Evolutionary conservation across 345 rosid species (phyloP).

Genomic region (Turritis glabra): DNA sequence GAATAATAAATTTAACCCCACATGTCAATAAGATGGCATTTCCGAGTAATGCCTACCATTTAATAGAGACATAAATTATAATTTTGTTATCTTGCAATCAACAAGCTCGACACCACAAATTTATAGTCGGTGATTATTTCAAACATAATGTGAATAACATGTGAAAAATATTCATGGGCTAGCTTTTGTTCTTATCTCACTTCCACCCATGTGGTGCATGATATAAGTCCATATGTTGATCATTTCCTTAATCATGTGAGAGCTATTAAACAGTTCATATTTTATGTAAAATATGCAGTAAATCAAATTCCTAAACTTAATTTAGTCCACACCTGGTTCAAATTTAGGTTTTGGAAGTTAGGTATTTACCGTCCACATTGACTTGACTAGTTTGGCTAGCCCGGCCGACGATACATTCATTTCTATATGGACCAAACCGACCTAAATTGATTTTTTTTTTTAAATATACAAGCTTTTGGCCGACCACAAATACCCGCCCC

Average conservation of each 20-base stretch:
- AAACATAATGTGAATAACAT: constrained; percentile 26
- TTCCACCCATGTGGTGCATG: constrained; percentile 30
- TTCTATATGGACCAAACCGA: background rate
- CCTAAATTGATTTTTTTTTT: background rate
- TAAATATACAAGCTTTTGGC: background rate
- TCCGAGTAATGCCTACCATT: constrained; percentile 18
- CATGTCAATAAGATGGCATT: constrained; percentile 20
- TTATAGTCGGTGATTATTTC: constrained; percentile 29
- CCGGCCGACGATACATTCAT: background rate
- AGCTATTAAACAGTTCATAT: background rate
- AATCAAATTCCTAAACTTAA: background rate
- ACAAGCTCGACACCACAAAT: constrained; percentile 13
- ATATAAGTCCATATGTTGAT: background rate
- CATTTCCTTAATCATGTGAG: background rate
- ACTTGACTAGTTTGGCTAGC: background rate
- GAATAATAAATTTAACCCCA: constrained; percentile 32
- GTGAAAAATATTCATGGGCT: constrained; percentile 30
- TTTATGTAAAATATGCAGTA: background rate
- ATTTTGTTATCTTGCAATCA: constrained; percentile 6
- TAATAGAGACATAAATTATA: background rate
- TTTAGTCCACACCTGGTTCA: background rate
- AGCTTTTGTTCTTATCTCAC: constrained; percentile 26
- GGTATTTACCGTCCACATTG: background rate
- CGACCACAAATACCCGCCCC: constrained; percentile 13
- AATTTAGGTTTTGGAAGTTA: background rate